These are phyloP conservation scores for Beauveria pseudobassiana DNA, from an alignment of 2,329 filamentous ascomycete genomes.

Conservation along the genomic window DNA sequence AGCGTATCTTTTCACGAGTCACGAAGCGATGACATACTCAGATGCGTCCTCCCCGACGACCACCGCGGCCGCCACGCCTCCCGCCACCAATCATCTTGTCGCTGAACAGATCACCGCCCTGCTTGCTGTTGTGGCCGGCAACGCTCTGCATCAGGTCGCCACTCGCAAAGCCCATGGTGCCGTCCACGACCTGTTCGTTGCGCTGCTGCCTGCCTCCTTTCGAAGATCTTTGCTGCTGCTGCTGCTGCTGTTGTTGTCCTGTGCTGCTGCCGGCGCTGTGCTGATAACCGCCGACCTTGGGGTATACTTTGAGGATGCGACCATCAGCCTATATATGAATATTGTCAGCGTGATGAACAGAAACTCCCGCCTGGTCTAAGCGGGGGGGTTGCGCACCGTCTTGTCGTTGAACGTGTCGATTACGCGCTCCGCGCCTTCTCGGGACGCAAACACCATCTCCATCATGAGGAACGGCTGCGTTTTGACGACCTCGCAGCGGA, in stretches of 20 bases:
- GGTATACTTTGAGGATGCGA: slow-evolving; percentile 63
- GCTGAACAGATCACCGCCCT: slow-evolving; percentile 37
- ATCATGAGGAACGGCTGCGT: slow-evolving; percentile 65
- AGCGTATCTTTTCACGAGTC: too few species aligned
- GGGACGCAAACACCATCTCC: slow-evolving; percentile 67
- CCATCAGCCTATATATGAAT: slow-evolving; percentile 56
- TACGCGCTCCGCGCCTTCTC: slow-evolving; percentile 65
- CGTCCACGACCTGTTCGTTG: slow-evolving; percentile 41
- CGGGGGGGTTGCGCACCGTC: slow-evolving; percentile 45
- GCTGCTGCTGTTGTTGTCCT: slow-evolving; percentile 7
- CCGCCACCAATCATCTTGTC: slow-evolving; percentile 33
- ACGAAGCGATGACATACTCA: background rate
- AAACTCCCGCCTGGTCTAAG: background rate
- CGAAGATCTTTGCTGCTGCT: slow-evolving; percentile 17
- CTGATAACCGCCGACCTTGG: slow-evolving; percentile 46
- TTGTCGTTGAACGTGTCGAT: slow-evolving; percentile 72
- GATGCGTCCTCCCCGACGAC: slow-evolving; percentile 9
- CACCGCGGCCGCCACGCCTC: slow-evolving; percentile 16
- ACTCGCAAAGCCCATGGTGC: slow-evolving; percentile 41
- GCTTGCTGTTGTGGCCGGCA: slow-evolving; percentile 14
- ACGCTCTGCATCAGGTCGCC: slow-evolving; percentile 38
- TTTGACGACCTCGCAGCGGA: slow-evolving; percentile 61
- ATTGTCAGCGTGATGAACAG: background rate
- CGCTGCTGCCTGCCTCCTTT: slow-evolving; percentile 18
- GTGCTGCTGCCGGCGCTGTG: slow-evolving; percentile 13